phyloP scores from a whole-genome alignment of 345 rosid genomes.

The Lepidium didymum region DNA sequence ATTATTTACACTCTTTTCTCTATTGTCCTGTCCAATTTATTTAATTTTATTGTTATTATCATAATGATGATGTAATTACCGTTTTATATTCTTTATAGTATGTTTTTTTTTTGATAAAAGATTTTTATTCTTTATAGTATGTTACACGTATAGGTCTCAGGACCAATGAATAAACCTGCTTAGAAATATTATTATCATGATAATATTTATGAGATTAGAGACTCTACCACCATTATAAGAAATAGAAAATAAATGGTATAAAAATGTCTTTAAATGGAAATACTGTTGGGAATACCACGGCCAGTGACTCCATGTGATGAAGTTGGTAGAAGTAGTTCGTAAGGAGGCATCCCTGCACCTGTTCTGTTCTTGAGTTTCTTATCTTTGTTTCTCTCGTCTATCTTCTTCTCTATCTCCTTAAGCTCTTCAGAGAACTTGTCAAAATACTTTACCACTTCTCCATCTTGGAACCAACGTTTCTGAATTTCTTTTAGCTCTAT shows the following conservation, averaged over 20 bases:
- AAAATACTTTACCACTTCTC: constrained; percentile 40
- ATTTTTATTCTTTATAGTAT: no score
- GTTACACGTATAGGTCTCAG: no score
- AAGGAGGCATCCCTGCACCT: constrained; percentile 91
- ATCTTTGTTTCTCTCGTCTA: constrained; percentile 58
- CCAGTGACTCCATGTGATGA: constrained; percentile 89
- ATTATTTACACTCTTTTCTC: no score
- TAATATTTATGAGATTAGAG: no score
- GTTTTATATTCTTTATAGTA: background rate
- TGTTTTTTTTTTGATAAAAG: no score
- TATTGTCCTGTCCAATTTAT: no score
- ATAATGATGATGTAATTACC: background rate
- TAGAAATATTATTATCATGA: no score
- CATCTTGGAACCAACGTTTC: constrained; percentile 65
- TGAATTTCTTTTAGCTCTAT: constrained; percentile 48
- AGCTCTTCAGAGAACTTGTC: constrained; percentile 46
- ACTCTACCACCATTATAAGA: no score
- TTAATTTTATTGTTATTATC: no score
- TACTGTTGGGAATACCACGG: constrained; percentile 91
- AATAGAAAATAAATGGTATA: no score
- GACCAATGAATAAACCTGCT: no score
- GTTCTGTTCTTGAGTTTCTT: constrained; percentile 51
- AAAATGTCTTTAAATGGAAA: constrained; percentile 46
- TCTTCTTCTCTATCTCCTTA: constrained; percentile 59
- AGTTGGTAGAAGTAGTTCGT: constrained; percentile 72